Conservation (phyloP, 2,329 filamentous ascomycete species). For the Remersonia thermophila region DNA sequence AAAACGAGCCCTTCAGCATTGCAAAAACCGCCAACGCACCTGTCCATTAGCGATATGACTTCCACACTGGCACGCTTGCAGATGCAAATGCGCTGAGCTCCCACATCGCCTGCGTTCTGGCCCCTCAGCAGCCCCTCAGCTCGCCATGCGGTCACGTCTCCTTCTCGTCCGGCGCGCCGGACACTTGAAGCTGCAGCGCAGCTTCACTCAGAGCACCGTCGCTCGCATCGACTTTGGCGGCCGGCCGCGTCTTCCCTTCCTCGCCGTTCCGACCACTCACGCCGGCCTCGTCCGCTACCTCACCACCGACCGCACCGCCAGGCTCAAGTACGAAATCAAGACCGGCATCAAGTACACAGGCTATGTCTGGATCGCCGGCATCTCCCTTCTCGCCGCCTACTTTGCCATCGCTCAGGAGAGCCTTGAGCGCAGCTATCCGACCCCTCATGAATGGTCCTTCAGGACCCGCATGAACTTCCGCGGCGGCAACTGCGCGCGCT, state of each 20-base stretch:
- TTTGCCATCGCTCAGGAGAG: conserved; percentile 61
- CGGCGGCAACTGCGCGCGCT: conserved; percentile 47
- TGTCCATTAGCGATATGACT: too few species aligned
- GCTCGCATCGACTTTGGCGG: conserved; percentile 20
- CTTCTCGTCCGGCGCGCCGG: conserved; percentile 22
- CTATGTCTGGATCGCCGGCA: conserved; percentile 52
- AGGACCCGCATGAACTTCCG: conserved; percentile 56
- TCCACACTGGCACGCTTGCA: too few species aligned
- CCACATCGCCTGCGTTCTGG: not conserved
- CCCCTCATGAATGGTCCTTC: conserved; percentile 70
- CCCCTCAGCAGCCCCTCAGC: too few species aligned
- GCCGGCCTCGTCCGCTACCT: conserved; percentile 53
- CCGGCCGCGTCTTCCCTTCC: conserved; percentile 39
- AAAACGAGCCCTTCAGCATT: not conserved
- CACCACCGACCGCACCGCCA: conserved; percentile 63
- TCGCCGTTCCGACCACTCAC: conserved; percentile 28
- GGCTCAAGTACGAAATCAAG: conserved; percentile 58
- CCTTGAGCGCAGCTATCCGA: conserved; percentile 64
- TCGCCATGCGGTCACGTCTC: conserved; percentile 28
- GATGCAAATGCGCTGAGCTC: conserved; percentile 3
- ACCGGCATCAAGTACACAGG: conserved; percentile 55
- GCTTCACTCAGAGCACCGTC: conserved; percentile 49
- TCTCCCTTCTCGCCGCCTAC: conserved; percentile 47
- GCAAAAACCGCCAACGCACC: too few species aligned
- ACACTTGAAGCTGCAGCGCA: conserved; percentile 13